Evolutionary conservation across 2,329 filamentous ascomycete species (phyloP).

Genomic region (Botrytis porri): DNA sequence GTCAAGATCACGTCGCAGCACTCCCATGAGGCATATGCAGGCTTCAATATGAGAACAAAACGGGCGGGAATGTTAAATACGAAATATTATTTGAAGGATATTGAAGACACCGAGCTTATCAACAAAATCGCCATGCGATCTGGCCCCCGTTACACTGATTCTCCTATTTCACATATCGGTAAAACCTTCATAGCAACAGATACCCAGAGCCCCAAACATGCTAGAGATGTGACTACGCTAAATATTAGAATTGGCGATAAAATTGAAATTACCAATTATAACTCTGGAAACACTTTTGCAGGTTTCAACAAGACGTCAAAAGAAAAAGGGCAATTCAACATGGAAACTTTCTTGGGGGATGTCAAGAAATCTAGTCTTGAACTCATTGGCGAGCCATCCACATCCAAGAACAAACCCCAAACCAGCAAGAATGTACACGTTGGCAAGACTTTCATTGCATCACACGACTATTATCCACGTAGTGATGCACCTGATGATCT

Average conservation of each 20-base stretch:
- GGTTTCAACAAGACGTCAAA: background rate
- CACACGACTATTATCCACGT: background rate
- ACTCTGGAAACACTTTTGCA: background rate
- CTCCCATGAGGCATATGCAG: background rate
- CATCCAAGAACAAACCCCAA: too few species aligned
- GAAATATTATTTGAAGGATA: background rate
- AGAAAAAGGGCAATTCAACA: background rate
- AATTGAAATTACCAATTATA: background rate
- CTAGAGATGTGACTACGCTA: background rate
- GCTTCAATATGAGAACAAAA: background rate
- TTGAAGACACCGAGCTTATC: background rate
- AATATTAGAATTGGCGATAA: background rate
- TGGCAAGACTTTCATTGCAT: background rate
- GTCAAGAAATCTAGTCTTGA: background rate
- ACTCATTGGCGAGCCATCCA: background rate
- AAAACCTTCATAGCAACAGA: background rate
- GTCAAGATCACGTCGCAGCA: background rate
- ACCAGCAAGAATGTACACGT: background rate
- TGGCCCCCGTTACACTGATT: too few species aligned
- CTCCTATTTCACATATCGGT: background rate
- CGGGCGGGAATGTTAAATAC: background rate
- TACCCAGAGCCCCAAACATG: background rate
- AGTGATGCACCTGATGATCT: background rate
- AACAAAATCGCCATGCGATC: background rate
- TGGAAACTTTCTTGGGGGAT: background rate